Conservation (phyloP, 257 asterid species). For the Apocynum venetum region DNA sequence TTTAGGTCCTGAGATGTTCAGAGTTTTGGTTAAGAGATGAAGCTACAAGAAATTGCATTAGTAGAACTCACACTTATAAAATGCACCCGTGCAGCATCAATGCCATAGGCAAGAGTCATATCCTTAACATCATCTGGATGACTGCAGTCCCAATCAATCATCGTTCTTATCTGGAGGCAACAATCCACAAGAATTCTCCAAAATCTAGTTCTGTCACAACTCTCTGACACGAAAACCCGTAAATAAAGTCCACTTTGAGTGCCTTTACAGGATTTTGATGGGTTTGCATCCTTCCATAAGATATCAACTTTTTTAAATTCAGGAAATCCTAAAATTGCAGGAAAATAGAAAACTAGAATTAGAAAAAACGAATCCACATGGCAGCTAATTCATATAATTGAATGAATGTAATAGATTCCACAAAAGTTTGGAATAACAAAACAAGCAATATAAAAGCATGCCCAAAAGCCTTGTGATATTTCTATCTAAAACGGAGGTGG, state of each 20-base stretch:
- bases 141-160: slow-evolving; percentile 95
- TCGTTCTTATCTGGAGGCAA: slow-evolving; percentile 48
- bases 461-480: background rate
- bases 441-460: background rate
- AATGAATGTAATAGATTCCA: background rate
- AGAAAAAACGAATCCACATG: background rate
- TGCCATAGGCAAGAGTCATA: slow-evolving; percentile 55
- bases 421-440: background rate
- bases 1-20: background rate
- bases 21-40: slow-evolving; percentile 8
- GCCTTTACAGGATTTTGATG: slow-evolving; percentile 32
- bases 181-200: slow-evolving; percentile 62
- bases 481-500: background rate
- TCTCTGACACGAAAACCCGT: slow-evolving; percentile 61
- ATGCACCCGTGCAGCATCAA: slow-evolving; percentile 57
- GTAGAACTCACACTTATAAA: slow-evolving; percentile 62
- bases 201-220: slow-evolving; percentile 54
- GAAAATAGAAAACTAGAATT: background rate
- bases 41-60: background rate
- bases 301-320: slow-evolving; percentile 84
- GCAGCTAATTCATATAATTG: background rate
- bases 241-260: slow-evolving; percentile 53
- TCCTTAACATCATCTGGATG: slow-evolving; percentile 83
- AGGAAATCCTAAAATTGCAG: slow-evolving; percentile 44
- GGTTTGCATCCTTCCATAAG: slow-evolving; percentile 56